Conservation (phyloP, 2,329 filamentous ascomycete genomes). For the Fusarium miscanthi region DNA sequence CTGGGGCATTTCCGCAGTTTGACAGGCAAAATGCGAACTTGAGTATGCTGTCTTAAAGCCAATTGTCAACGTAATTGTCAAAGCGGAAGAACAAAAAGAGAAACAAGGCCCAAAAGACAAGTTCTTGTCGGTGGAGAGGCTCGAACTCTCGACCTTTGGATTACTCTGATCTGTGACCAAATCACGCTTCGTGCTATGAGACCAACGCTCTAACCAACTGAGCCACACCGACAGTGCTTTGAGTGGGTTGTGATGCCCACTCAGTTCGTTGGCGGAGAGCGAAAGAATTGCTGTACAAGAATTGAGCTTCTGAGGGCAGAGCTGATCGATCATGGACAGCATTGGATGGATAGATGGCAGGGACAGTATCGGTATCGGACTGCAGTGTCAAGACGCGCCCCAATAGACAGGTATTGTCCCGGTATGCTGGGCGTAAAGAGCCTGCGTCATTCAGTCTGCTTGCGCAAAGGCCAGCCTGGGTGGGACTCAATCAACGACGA, state of each 20-base stretch:
- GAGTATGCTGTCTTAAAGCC: background rate
- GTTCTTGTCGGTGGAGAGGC: background rate
- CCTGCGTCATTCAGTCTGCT: background rate
- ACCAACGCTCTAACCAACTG: conserved; percentile 13
- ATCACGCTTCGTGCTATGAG: background rate
- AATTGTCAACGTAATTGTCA: background rate
- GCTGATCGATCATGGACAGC: background rate
- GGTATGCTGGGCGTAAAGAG: background rate
- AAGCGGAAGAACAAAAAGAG: background rate
- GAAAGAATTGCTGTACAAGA: background rate
- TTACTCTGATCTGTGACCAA: background rate
- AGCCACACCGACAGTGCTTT: conserved; percentile 1
- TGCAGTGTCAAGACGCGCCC: background rate
- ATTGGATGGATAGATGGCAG: background rate
- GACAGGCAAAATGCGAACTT: background rate
- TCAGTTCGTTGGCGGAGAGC: background rate
- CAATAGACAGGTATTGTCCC: background rate
- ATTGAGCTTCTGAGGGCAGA: no score
- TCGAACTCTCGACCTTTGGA: conserved; percentile 12
- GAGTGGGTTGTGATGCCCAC: background rate
- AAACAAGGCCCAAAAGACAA: background rate
- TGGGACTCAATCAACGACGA: background rate
- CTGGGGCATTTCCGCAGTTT: background rate
- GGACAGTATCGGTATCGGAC: no score
- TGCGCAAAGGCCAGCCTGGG: background rate